These are phyloP conservation scores for Aurinia saxatilis DNA, from an alignment of 345 rosid genomes.

Conservation along the genomic window DNA sequence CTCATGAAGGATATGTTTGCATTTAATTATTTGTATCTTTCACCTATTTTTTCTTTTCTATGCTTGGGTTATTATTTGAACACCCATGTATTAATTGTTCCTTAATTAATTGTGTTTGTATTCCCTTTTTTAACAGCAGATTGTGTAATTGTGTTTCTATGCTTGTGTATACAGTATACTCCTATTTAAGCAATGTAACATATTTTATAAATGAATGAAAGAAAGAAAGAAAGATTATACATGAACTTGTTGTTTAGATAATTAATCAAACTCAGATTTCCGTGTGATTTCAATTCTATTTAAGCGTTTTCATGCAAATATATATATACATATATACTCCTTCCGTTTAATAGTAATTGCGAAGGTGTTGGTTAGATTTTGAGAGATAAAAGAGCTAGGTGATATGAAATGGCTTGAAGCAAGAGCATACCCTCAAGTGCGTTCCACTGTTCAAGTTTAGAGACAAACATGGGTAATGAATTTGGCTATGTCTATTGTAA, in stretches of 20 bases:
- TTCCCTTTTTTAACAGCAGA: background rate
- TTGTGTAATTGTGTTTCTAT: background rate
- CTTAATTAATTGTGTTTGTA: background rate
- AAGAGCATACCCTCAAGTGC: too few species aligned
- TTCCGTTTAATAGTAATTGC: too few species aligned
- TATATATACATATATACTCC: too few species aligned
- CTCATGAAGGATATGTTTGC: background rate
- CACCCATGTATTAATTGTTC: slow-evolving; percentile 2
- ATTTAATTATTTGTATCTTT: background rate
- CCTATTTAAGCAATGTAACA: background rate
- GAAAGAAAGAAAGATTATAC: background rate
- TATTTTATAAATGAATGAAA: background rate
- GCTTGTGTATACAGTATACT: background rate
- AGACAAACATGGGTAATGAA: too few species aligned
- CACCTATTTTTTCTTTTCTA: background rate
- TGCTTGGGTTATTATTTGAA: background rate
- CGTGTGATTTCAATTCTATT: too few species aligned
- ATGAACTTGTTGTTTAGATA: background rate
- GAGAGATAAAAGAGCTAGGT: too few species aligned
- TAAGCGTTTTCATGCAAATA: background rate
- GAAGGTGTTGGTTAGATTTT: too few species aligned
- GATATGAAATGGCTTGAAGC: too few species aligned
- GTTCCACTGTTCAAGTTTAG: too few species aligned
- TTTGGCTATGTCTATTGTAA: too few species aligned
- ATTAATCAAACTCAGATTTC: background rate